Evolutionary conservation across 192 early-diverging fungal genomes (phyloP).

Genomic region (Chytriomyces confervae): DNA sequence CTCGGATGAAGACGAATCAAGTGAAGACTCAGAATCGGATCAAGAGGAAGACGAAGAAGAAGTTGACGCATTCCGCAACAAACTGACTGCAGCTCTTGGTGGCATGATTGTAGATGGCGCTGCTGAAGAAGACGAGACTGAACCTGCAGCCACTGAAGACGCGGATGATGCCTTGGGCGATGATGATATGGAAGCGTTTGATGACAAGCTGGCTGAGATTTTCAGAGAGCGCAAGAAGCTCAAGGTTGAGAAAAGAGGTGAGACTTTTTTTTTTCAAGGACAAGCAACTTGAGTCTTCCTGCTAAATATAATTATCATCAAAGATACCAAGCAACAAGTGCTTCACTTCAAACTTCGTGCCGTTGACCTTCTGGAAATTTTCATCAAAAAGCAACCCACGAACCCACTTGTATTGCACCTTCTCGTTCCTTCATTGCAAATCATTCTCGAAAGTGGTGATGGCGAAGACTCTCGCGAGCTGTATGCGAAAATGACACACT

Average conservation of each 20-base stretch:
- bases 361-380: slow-evolving; percentile 81
- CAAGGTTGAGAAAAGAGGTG: slow-evolving; percentile 79
- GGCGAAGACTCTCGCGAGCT: slow-evolving; percentile 61
- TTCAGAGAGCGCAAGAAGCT: slow-evolving; percentile 82
- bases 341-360: slow-evolving; percentile 91
- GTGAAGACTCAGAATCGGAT: slow-evolving; percentile 32
- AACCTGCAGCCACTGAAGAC: slow-evolving; percentile 61
- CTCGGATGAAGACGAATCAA: slow-evolving; percentile 1
- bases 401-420: slow-evolving; percentile 74
- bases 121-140: slow-evolving; percentile 57
- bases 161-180: slow-evolving; percentile 73
- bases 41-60: slow-evolving; percentile 58
- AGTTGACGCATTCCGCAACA: slow-evolving; percentile 40
- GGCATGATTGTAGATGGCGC: slow-evolving; percentile 46
- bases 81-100: neutral
- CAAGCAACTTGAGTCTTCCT: neutral
- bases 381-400: slow-evolving; percentile 68
- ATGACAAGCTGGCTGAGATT: slow-evolving; percentile 91
- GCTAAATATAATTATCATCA: neutral
- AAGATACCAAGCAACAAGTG: slow-evolving; percentile 77
- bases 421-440: slow-evolving; percentile 72
- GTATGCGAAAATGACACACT: slow-evolving; percentile 68
- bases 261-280: neutral
- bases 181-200: slow-evolving; percentile 88
- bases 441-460: slow-evolving; percentile 58